Base-by-base conservation (phyloP, 495 filamentous ascomycete genomes). In the Xylaria telfairii region DNA sequence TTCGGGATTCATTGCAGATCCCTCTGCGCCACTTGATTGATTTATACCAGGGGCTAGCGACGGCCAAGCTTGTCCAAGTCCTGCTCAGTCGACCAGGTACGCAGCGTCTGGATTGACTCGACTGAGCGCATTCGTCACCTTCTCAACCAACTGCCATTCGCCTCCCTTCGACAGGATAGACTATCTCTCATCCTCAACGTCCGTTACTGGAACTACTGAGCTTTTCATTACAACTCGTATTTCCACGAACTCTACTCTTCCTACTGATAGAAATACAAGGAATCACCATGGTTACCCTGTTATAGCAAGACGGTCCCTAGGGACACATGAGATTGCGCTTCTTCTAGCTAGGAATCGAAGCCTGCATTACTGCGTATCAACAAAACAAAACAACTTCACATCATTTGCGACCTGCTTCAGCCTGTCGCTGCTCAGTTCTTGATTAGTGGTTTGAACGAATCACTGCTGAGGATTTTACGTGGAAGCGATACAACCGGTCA, bases 281-380 rank as follows among this genome's bases (percentile, higher is more conserved):
- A 49, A 68, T 69, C 71, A 79, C 65, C 24, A 88, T 88, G 85
- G 74, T 75, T 72, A 71, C 78, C 54, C 77, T 72, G 71, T 88
- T 87, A 88, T 88, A 88, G 84, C 86, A 79, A 76, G 71, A 78
- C 84, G 79, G 85, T 87, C 84, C 85, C 76, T 83, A 86, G 85
- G 86, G 85, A 86, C 86, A 82, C 75, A 67, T 4, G 56, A 77
- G 61, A 41, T 75, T 72, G 67, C 71, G 71, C 76, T 72, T 71
- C 76, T 69, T 72, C 67, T 69, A 77, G 75, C 42, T n/a, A 70
- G 28, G 72, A 73, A 77, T 64, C 69, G 67, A 69, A 76, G 70
- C 73, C 72, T 74, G 62, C 77, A 73, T 73, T n/a, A 57, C 57
- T 47, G 67, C 74, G 71, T 72, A 74, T 34, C 44, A 42, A 9